Base-by-base conservation (phyloP, 2,329 filamentous ascomycete genomes). In the Calonectria ilicicola region DNA sequence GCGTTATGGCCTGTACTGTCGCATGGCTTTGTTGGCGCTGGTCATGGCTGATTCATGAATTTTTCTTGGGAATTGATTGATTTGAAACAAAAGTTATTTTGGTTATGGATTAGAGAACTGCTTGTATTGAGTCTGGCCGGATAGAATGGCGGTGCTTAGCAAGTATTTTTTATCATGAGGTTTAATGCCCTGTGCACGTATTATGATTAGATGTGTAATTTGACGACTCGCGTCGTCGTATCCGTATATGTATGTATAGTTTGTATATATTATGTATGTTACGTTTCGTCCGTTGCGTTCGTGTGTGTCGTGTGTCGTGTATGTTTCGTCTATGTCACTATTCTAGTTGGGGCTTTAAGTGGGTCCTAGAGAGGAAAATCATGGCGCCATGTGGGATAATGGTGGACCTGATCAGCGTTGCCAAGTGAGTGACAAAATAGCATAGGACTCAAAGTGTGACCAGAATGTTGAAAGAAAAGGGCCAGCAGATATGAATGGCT, bases 1-100 rank as follows among this genome's bases (percentile, higher is more conserved):
- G 96, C 92, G 93, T 86, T 98, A 98, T 86, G 97, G 97, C 80
- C 91, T 99, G 80, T 98, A 98, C 89, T 97, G 94, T 85, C 94
- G 97, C 84, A 99, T 99, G 97, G 97, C 97, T 79, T 87, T 99
- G 86, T 89, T 99, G 84, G 97, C 97, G 78, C 89, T 98, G 84
- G 95, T 98, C 84, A 93, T 99, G 94, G 81, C 81, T 76, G 79
- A 81, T 66, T 81, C 77, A 65, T 83, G 80, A 64, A 67, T 3
- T 3, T 12, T 53, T 67, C 53, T 62, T 70, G 29, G 74, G 60
- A 38, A 29, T 51, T 62, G 68, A 65, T 75, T 44, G 60, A 71
- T 5, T 35, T 35, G 6, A 14, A 47, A 49, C 10, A 71, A 77
- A 78, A 75, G 77, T 72, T 72, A 76, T 63, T 70, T 67, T 66